Conservation (phyloP, 1,139 yeast genomes). For the Schwanniomyces etchellsii region DNA sequence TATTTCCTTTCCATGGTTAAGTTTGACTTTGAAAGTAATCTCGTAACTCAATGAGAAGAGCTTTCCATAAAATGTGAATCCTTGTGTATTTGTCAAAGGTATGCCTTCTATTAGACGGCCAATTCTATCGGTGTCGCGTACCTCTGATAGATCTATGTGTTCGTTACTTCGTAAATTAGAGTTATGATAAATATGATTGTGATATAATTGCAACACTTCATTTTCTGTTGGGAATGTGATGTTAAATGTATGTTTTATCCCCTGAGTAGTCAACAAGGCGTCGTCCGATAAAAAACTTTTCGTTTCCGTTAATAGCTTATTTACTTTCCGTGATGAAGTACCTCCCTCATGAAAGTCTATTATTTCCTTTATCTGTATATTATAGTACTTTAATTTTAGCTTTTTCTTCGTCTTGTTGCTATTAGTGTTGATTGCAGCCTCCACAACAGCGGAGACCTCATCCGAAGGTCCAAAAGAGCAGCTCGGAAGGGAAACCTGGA, state of each 20-base stretch:
- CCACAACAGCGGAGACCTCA: slow-evolving; percentile 31
- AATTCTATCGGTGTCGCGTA: slow-evolving; percentile 7
- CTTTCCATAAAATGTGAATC: slow-evolving; percentile 46
- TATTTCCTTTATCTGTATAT: slow-evolving; percentile 47
- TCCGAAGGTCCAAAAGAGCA: slow-evolving; percentile 51
- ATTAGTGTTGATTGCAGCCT: slow-evolving; percentile 31
- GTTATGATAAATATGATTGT: neutral
- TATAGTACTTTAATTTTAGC: slow-evolving; percentile 39
- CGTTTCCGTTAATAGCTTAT: slow-evolving; percentile 25
- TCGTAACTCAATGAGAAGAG: slow-evolving; percentile 52
- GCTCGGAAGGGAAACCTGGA: slow-evolving; percentile 38
- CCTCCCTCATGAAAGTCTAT: slow-evolving; percentile 46
- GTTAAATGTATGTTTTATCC: slow-evolving; percentile 20
- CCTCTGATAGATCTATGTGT: neutral
- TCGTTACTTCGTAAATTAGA: neutral
- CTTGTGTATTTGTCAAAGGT: slow-evolving; percentile 40
- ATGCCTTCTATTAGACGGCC: slow-evolving; percentile 28
- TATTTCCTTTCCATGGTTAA: slow-evolving; percentile 44
- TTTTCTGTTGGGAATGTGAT: slow-evolving; percentile 33
- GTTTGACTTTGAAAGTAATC: slow-evolving; percentile 41
- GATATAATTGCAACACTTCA: slow-evolving; percentile 27
- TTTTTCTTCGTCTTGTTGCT: slow-evolving; percentile 29
- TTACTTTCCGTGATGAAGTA: slow-evolving; percentile 31
- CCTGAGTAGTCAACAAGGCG: slow-evolving; percentile 25
- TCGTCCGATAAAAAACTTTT: slow-evolving; percentile 18